Evolutionary conservation across 176 grass and related monocot species (phyloP).

Genomic region (Olyra latifolia): DNA sequence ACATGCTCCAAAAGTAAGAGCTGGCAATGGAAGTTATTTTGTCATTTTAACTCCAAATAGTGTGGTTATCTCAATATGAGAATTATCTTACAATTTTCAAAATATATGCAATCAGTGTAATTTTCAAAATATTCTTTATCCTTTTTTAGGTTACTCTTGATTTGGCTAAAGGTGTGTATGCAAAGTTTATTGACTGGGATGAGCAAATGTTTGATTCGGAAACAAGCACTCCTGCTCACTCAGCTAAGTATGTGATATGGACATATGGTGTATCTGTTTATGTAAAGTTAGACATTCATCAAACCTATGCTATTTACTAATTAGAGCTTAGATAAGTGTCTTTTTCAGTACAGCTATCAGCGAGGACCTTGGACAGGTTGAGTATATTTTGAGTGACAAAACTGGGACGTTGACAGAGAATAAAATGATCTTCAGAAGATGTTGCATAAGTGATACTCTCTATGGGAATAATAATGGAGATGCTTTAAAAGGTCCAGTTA

Average conservation of each 20-base stretch:
- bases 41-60: background rate
- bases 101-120: background rate
- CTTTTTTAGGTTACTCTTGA: conserved; percentile 83
- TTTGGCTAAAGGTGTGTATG: conserved; percentile 83
- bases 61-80: background rate
- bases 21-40: background rate
- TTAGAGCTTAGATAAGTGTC: conserved; percentile 45
- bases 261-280: background rate
- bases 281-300: conserved; percentile 4
- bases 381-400: conserved; percentile 99
- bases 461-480: conserved; percentile 84
- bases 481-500: conserved; percentile 79
- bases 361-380: conserved; percentile 95
- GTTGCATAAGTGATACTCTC: conserved; percentile 71
- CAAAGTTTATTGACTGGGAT: conserved; percentile 97
- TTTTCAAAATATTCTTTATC: conserved; percentile 13
- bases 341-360: conserved; percentile 97
- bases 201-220: conserved; percentile 92
- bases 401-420: conserved; percentile 94
- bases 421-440: conserved; percentile 87
- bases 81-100: conserved; percentile 2
- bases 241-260: conserved; percentile 62
- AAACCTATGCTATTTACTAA: conserved; percentile 12
- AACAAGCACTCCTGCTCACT: conserved; percentile 79
- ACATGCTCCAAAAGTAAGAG: background rate